These are phyloP conservation scores for Candida peoriensis DNA, from an alignment of 805 yeast genomes.

Conservation along the genomic window DNA sequence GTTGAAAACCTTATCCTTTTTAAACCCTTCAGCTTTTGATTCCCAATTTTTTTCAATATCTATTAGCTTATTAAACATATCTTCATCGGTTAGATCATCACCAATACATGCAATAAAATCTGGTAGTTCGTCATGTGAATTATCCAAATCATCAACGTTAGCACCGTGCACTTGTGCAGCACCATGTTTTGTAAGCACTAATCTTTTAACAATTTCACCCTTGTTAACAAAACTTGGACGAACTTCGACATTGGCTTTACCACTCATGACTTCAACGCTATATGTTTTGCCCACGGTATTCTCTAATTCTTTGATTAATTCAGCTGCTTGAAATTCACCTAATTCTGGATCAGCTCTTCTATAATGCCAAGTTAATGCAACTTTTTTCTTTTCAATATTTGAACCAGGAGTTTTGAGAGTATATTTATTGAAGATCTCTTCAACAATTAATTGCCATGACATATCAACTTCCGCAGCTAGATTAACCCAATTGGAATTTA, in stretches of 20 bases:
- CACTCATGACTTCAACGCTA: constrained; percentile 93
- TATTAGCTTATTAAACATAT: constrained; percentile 82
- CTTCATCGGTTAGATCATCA: constrained; percentile 96
- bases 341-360: constrained; percentile 91
- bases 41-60: constrained; percentile 55
- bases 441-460: constrained; percentile 90
- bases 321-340: constrained; percentile 80
- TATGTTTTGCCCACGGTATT: constrained; percentile 54
- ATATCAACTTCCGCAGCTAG: constrained; percentile 78
- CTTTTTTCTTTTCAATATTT: constrained; percentile 78
- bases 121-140: constrained; percentile 48
- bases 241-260: constrained; percentile 97
- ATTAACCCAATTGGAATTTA: constrained; percentile 75
- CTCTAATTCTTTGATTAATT: constrained; percentile 60
- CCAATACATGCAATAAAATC: constrained; percentile 90
- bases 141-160: constrained; percentile 27
- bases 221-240: constrained; percentile 92
- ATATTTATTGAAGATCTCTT: constrained; percentile 63
- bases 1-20: constrained; percentile 40
- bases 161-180: constrained; percentile 33
- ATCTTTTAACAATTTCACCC: constrained; percentile 88
- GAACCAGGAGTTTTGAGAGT: constrained; percentile 92
- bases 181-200: constrained; percentile 64
- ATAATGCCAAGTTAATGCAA: constrained; percentile 97
- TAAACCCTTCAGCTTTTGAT: constrained; percentile 29